Evolutionary conservation across 805 yeast species (phyloP), one percentile per base, ranked within the genome.

Genomic region (Wickerhamomyces canadensis): DNA sequence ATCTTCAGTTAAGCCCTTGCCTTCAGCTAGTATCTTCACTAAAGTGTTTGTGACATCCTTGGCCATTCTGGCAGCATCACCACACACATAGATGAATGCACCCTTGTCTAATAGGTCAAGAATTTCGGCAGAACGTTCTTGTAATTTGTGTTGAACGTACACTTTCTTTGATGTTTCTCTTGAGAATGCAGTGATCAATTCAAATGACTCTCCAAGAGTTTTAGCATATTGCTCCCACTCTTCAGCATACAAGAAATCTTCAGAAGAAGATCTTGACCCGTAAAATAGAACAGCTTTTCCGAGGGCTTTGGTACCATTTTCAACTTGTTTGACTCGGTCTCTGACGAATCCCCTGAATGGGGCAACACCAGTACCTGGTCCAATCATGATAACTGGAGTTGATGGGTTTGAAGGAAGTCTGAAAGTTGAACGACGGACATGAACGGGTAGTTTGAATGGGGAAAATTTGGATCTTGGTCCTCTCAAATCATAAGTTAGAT

Each of bases 291-390:
- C 36, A 35, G 81, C 74, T 47, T 80, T 76, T 38, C 97, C 98
- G 33, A 85, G 64, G 10, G 68, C 74, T 37, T 60, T 60, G 40
- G 61, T 76, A 47, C 70, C 68, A 32, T 58, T 59, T 40, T 67
- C 68, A 11, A 64, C 64, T 54, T 68, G 74, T 27, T 65, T 59
- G n/a, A 80, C 84, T 54, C 89, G 81, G 58, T 91, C 98, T 66
- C 94, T 80, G 26, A 91, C 63, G 49, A 91, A 91, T 4, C 95
- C 98, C 67, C 98, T 80, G 70, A 93, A 86, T 44, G 98, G 98
- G 9, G 98, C 98, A 35, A 91, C 91, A 61, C 98, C 98, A 4
- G 98, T 93, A 47, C 98, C 98, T 32, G 98, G 98, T 21, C 98
- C 98, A 54, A 91, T 74, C 83, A 89, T 76, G 52, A 91, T 87